phyloP scores from a whole-genome alignment of 1,284 basidiomycete genomes.

The Melampsora americana region DNA sequence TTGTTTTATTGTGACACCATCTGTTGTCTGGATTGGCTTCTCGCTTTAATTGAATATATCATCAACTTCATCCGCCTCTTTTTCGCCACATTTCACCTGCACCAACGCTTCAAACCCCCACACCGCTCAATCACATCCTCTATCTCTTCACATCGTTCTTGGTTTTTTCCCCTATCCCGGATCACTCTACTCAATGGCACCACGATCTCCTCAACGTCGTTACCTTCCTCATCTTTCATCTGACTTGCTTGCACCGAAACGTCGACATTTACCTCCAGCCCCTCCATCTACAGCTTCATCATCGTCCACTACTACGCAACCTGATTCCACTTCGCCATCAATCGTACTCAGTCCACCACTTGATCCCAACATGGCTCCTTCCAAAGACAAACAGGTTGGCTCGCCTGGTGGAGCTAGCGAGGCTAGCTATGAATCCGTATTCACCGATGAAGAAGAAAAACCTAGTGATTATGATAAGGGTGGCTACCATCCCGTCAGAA shows the following conservation, averaged over 20 bases:
- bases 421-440: conserved; percentile 47
- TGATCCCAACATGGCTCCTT: conserved; percentile 7
- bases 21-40: too few relatives aligned
- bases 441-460: conserved; percentile 57
- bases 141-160: too few relatives aligned
- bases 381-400: not conserved
- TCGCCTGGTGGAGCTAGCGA: not conserved
- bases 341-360: not conserved
- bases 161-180: not conserved
- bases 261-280: not conserved
- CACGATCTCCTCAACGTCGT: conserved; percentile 33
- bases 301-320: conserved; percentile 9
- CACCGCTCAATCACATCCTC: too few relatives aligned
- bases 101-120: too few relatives aligned
- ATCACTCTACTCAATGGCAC: not conserved
- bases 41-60: too few relatives aligned
- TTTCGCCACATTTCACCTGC: too few relatives aligned
- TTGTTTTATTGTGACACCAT: too few relatives aligned
- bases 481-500: conserved; percentile 86
- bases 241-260: not conserved
- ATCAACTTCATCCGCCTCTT: too few relatives aligned
- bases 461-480: conserved; percentile 59
- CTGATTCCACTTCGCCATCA: conserved; percentile 15
- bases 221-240: conserved; percentile 16
- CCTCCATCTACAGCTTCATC: conserved; percentile 12